phyloP scores from a whole-genome alignment of 1,139 yeast species.

The Hyphopichia khmerensis region DNA sequence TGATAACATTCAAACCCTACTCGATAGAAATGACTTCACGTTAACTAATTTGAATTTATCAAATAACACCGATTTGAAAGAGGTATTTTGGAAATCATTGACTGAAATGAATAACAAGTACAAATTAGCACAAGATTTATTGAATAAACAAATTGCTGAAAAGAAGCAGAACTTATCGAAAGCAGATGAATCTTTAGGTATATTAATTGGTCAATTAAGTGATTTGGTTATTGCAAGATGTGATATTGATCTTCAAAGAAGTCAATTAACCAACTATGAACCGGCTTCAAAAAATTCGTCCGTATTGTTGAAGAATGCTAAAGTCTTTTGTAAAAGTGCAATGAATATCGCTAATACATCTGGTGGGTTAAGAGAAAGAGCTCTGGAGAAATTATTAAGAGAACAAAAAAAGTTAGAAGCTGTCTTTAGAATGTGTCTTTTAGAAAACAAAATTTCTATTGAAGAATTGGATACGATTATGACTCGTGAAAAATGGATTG shows the following conservation, averaged over 20 bases:
- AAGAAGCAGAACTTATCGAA: conserved; percentile 18
- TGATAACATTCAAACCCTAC: conserved; percentile 41
- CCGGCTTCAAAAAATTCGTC: conserved; percentile 27
- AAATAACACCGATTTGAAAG: conserved; percentile 10
- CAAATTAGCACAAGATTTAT: conserved; percentile 38
- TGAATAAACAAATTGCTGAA: conserved; percentile 16
- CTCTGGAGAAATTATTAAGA: conserved; percentile 41
- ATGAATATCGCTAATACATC: conserved; percentile 42
- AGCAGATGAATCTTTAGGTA: conserved; percentile 29
- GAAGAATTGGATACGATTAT: conserved; percentile 39
- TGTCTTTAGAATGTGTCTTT: conserved; percentile 41
- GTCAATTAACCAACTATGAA: conserved; percentile 28
- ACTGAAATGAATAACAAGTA: conserved; percentile 35
- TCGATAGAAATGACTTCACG: conserved; percentile 38
- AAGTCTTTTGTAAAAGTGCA: conserved; percentile 46
- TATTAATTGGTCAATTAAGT: conserved; percentile 39
- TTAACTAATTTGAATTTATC: conserved; percentile 7
- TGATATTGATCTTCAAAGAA: conserved; percentile 53
- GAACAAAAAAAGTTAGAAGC: conserved; percentile 47
- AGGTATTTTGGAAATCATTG: conserved; percentile 38
- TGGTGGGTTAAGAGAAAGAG: conserved; percentile 53
- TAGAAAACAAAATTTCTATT: conserved; percentile 36
- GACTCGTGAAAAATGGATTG: conserved; percentile 33
- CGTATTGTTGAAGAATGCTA: conserved; percentile 37
- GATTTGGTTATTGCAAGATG: conserved; percentile 48